Evolutionary conservation across 179 eudicot genomes (phyloP).

Genomic region (Spinacia oleracea): DNA sequence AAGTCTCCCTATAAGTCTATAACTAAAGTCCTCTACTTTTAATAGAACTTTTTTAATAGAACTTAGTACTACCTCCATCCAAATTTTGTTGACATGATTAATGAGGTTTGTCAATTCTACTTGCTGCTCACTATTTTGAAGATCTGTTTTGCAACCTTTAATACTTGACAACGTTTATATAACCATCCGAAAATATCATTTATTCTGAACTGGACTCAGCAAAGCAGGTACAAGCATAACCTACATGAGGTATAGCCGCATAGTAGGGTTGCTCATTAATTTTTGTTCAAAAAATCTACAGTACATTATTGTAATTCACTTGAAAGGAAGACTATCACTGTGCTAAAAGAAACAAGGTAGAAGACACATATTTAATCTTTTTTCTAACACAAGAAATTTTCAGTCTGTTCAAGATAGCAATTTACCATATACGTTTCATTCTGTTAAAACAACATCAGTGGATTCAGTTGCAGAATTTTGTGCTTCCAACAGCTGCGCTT

Average conservation of each 20-base stretch:
- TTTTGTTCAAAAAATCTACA: not conserved
- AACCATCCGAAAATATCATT: not conserved
- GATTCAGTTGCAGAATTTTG: constrained; percentile 24
- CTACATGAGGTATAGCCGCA: not conserved
- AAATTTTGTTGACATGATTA: no score
- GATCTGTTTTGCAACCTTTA: no score
- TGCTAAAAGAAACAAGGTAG: not conserved
- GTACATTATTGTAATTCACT: not conserved
- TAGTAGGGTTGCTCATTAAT: not conserved
- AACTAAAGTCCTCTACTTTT: no score
- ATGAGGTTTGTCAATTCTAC: no score
- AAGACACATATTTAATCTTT: not conserved
- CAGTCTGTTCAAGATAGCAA: not conserved
- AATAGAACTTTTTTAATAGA: no score
- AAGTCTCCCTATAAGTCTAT: no score
- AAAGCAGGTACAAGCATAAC: not conserved
- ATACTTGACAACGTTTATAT: no score
- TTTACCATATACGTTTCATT: constrained; percentile 17
- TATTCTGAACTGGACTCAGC: not conserved
- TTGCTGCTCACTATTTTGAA: no score
- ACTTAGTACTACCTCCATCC: no score
- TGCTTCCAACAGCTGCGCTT: constrained; percentile 76
- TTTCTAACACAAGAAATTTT: not conserved
- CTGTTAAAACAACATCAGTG: constrained; percentile 20
- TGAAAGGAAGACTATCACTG: not conserved